Evolutionary conservation across 495 filamentous ascomycete species (phyloP).

Genomic region (Hyaloscypha variabilis): DNA sequence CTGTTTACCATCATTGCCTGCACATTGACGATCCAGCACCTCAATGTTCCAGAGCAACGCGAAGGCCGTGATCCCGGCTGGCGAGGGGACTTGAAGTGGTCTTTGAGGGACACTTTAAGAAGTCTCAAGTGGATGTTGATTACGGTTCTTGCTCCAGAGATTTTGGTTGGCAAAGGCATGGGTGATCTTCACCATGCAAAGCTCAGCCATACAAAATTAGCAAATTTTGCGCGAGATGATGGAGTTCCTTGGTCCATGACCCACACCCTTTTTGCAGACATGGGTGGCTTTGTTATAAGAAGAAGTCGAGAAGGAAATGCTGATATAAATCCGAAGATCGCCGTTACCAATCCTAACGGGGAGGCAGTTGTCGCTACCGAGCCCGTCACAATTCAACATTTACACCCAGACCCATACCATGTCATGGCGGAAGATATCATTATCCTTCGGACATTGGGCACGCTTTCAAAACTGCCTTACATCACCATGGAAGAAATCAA

Average conservation of each 20-base stretch:
- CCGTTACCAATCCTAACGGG: too few species aligned
- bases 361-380: too few species aligned
- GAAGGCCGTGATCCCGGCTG: not conserved
- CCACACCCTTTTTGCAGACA: slow-evolving; percentile 42
- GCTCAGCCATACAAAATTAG: too few species aligned
- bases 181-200: slow-evolving; percentile 8
- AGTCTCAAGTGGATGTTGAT: slow-evolving; percentile 32
- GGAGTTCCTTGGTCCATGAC: slow-evolving; percentile 35
- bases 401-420: not conserved
- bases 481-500: slow-evolving; percentile 34
- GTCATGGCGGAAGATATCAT: not conserved
- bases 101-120: not conserved
- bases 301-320: not conserved
- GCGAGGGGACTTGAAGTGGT: not conserved
- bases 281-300: slow-evolving; percentile 37
- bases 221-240: slow-evolving; percentile 15
- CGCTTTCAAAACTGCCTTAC: not conserved
- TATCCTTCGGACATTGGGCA: not conserved
- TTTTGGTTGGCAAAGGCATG: slow-evolving; percentile 17
- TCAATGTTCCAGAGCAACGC: slow-evolving; percentile 25
- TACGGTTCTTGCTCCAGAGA: slow-evolving; percentile 33
- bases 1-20: slow-evolving; percentile 33
- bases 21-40: slow-evolving; percentile 35
- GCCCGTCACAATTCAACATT: not conserved
- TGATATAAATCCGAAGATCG: too few species aligned